Conservation (phyloP, 306 rosid species). For the Crotalaria pallida region DNA sequence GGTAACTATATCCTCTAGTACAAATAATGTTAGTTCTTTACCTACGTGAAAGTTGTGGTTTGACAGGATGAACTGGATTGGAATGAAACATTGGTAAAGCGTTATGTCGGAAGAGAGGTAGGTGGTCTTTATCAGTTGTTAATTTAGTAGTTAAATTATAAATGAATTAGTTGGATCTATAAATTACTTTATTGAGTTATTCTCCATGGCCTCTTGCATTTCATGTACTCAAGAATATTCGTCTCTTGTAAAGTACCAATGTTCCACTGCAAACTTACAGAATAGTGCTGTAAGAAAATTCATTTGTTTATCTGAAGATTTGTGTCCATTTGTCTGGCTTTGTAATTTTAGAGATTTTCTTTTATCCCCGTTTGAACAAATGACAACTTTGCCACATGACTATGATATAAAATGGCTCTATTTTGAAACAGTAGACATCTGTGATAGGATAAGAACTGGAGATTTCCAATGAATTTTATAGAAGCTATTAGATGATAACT, state of each 20-base stretch:
- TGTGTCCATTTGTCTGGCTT: not conserved
- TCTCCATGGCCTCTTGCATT: conserved; percentile 2
- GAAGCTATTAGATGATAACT: not conserved
- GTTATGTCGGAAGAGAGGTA: conserved; percentile 86
- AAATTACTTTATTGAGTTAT: not conserved
- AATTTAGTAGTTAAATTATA: conserved; percentile 7
- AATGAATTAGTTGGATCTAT: not conserved
- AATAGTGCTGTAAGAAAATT: not conserved
- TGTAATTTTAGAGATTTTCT: not conserved
- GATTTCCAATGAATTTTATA: not conserved
- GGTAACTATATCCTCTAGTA: not conserved
- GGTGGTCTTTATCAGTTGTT: not conserved
- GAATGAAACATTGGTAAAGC: conserved; percentile 69
- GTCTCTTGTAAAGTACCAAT: not conserved
- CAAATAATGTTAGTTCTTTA: not conserved
- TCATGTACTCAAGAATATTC: not conserved
- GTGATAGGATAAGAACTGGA: not conserved
- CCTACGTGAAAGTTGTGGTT: conserved; percentile 11
- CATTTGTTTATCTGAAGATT: not conserved
- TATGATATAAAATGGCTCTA: not conserved
- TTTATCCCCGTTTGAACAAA: not conserved
- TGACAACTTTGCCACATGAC: not conserved
- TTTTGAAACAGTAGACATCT: not conserved
- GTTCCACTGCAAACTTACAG: not conserved
- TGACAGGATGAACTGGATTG: conserved; percentile 86